Evolutionary conservation across 176 grass and related monocot species (phyloP), one percentile per base, ranked within the genome.

Genomic region (Cymbopogon citratus): DNA sequence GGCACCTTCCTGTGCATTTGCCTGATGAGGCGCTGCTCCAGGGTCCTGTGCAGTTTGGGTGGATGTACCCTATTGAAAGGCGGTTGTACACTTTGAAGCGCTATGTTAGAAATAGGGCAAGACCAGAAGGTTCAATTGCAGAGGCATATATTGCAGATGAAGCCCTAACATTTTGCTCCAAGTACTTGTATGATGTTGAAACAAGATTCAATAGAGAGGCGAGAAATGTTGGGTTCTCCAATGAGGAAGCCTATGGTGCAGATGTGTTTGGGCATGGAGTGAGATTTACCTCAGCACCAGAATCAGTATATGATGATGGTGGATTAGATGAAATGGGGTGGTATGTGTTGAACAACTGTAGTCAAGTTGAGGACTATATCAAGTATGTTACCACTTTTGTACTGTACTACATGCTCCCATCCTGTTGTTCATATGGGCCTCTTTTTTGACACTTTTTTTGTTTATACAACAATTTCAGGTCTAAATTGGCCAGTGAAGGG

Each of bases 81-180:
- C 2, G 15, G 33, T 39, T 68, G 18, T 66, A 35, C 33, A 67
- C 64, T 64, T 27, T 71, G 40, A 71, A 71, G 39, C 38, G n/a
- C n/a, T 71, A 43, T 25, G 21, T 70, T 4, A 41, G 38, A 12
- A 70, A 70, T 13, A 29, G 62, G 62, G 38, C 36, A 44, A 5
- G 48, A 12, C 45, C 48, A 36, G 45, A 75, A 75, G 72, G 46
- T 3, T 75, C 48, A 2, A 75, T 75, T 54, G 72, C 48, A n/a
- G 73, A 59, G 49, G 73, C 49, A 56, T 81, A 69, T 71, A 12
- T 81, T 38, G 64, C n/a, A 21, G 46, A 60, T 6, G 46, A 69
- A 11, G 45, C 28, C 38, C 12, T 80, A 16, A 81, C 34, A 25
- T 81, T 81, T 71, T 82, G 63, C 69, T 67, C 79, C 2, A 82